Evolutionary conservation across 2,329 filamentous ascomycete genomes (phyloP).

Genomic region (Monosporascus ibericus): DNA sequence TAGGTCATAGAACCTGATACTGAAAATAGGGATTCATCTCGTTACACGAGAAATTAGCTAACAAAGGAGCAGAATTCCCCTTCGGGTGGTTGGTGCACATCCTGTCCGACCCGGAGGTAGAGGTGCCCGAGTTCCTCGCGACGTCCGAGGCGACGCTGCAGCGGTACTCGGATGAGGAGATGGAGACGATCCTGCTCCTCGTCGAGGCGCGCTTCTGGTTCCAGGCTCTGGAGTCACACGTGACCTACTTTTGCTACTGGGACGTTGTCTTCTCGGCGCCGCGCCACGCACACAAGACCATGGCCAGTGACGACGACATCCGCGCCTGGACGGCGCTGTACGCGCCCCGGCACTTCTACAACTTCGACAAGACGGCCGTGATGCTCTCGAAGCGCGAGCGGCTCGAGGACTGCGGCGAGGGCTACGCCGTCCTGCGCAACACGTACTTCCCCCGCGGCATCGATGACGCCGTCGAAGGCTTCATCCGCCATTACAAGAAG

Average conservation of each 20-base stretch:
- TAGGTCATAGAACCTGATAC: no score
- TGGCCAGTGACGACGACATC: not conserved
- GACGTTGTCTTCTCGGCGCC: conserved; percentile 1
- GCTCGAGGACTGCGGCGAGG: not conserved
- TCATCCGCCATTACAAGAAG: conserved; percentile 2
- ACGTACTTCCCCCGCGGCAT: conserved; percentile 6
- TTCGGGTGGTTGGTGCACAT: no score
- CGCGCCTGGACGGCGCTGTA: no score
- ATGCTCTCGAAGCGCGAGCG: not conserved
- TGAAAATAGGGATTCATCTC: no score
- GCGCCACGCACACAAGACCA: conserved; percentile 2
- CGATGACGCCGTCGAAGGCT: conserved; percentile 5
- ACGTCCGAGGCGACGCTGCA: not conserved
- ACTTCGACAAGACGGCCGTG: no score
- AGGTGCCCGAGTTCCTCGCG: no score
- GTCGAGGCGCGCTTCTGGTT: conserved; percentile 8
- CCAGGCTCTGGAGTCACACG: not conserved
- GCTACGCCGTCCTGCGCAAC: not conserved
- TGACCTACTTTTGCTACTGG: conserved; percentile 2
- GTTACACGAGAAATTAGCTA: no score
- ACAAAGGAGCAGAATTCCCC: no score
- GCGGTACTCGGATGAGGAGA: conserved; percentile 1
- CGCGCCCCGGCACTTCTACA: no score
- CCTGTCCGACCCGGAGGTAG: no score
- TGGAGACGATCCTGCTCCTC: conserved; percentile 1